phyloP scores from a whole-genome alignment of 148 eudicot genomes.

The Vaccinium vitisidaea region DNA sequence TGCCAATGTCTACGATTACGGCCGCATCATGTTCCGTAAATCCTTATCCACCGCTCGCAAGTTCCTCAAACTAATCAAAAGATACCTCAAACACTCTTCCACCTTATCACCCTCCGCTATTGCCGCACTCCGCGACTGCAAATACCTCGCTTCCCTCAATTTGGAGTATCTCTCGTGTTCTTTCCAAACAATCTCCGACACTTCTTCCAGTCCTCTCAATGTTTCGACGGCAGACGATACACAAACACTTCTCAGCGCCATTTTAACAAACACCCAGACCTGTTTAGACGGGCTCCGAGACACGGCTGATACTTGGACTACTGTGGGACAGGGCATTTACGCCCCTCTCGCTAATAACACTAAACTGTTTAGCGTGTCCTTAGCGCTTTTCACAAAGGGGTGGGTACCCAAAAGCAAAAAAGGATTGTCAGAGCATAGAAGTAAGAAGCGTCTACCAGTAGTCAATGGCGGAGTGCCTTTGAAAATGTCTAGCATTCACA shows the following conservation, averaged over 20 bases:
- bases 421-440: background rate
- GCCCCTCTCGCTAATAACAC: constrained; percentile 54
- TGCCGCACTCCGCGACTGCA: constrained; percentile 57
- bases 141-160: constrained; percentile 45
- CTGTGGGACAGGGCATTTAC: constrained; percentile 38
- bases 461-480: constrained; percentile 34
- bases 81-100: constrained; percentile 30
- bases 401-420: constrained; percentile 53
- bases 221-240: constrained; percentile 46
- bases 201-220: constrained; percentile 31
- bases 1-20: constrained; percentile 60
- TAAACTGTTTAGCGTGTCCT: constrained; percentile 53
- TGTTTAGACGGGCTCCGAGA: constrained; percentile 69
- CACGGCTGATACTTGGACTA: constrained; percentile 43
- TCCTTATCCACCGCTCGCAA: constrained; percentile 54
- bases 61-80: constrained; percentile 50
- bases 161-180: constrained; percentile 43
- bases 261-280: constrained; percentile 72
- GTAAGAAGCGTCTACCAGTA: constrained; percentile 23
- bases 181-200: constrained; percentile 26
- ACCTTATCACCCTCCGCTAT: constrained; percentile 32
- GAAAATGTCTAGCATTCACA: constrained; percentile 36
- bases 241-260: constrained; percentile 65
- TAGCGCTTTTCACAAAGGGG: constrained; percentile 60
- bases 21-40: constrained; percentile 53